Evolutionary conservation across 805 yeast genomes (phyloP).

Genomic region (Wickerhamiella brachini): DNA sequence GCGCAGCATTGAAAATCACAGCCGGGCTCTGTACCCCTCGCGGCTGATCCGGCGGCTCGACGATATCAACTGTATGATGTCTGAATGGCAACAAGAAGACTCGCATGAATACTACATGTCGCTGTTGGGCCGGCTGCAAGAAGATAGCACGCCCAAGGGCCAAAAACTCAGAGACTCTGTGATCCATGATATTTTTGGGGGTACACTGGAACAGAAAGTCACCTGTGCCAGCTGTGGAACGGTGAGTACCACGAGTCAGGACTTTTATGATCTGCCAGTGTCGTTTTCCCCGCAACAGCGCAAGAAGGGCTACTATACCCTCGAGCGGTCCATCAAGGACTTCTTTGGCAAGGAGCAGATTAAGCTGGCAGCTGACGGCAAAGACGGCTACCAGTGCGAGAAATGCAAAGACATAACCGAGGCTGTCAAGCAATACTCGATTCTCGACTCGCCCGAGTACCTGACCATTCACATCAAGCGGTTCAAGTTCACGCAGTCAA

Average conservation of each 20-base stretch:
- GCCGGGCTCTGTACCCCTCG: slow-evolving; percentile 52
- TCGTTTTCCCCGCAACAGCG: slow-evolving; percentile 36
- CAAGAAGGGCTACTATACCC: slow-evolving; percentile 35
- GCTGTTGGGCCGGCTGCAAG: slow-evolving; percentile 72
- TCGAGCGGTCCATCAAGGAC: slow-evolving; percentile 63
- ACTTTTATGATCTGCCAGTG: slow-evolving; percentile 80
- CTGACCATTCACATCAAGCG: slow-evolving; percentile 77
- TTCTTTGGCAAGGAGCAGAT: slow-evolving; percentile 76
- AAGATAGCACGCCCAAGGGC: slow-evolving; percentile 88
- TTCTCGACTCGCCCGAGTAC: slow-evolving; percentile 78
- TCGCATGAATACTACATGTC: slow-evolving; percentile 97
- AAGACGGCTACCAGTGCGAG: slow-evolving; percentile 62
- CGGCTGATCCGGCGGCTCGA: slow-evolving; percentile 54
- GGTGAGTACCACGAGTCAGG: slow-evolving; percentile 78
- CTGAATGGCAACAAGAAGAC: slow-evolving; percentile 96
- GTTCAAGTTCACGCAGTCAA: slow-evolving; percentile 57
- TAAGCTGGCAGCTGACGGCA: slow-evolving; percentile 30
- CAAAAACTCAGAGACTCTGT: slow-evolving; percentile 66
- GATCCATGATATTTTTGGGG: slow-evolving; percentile 89
- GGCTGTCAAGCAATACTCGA: slow-evolving; percentile 63
- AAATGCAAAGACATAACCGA: slow-evolving; percentile 63
- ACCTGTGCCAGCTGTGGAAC: slow-evolving; percentile 74
- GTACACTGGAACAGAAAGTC: slow-evolving; percentile 69
- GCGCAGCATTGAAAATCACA: slow-evolving; percentile 17
- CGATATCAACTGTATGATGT: slow-evolving; percentile 91